A percentile compares a stretch with the other conserved stretches of the same genome.
phyloP scores from a whole-genome alignment of 768 basidiomycete genomes.

The Pulveroboletus sp. region DNA sequence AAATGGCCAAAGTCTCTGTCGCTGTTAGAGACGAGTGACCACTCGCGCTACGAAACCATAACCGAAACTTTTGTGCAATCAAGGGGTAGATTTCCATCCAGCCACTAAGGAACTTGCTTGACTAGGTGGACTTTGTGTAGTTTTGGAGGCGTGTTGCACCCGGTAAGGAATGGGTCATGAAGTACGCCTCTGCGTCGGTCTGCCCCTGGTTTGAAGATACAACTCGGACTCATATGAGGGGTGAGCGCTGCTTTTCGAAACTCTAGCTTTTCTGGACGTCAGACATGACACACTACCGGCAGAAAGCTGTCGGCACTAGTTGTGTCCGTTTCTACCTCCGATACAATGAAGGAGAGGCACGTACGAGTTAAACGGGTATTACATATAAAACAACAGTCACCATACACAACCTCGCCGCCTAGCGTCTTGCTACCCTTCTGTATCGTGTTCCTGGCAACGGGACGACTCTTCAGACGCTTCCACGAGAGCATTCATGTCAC shows the following conservation, averaged over 20 bases:
- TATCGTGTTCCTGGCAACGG: neutral
- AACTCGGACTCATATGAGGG: neutral
- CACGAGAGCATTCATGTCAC: constrained; percentile 17
- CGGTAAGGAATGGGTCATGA: neutral
- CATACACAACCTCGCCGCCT: neutral
- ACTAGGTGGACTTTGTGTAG: neutral
- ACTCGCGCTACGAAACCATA: constrained; percentile 9
- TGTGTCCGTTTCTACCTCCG: neutral
- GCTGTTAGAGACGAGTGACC: neutral
- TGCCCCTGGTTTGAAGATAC: neutral
- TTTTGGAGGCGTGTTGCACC: neutral
- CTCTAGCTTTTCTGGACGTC: neutral
- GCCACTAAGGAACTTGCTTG: no score
- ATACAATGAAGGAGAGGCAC: neutral
- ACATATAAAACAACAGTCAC: neutral
- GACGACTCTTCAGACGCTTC: constrained; percentile 5
- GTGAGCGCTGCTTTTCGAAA: neutral
- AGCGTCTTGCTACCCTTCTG: neutral
- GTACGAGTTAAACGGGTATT: neutral
- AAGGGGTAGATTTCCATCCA: no score
- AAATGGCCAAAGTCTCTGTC: constrained; percentile 48
- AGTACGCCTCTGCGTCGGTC: no score
- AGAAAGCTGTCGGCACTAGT: neutral
- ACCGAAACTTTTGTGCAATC: neutral
- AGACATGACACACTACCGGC: neutral